phyloP scores from a whole-genome alignment of 805 yeast species.

The Lipomyces mesembrius region DNA sequence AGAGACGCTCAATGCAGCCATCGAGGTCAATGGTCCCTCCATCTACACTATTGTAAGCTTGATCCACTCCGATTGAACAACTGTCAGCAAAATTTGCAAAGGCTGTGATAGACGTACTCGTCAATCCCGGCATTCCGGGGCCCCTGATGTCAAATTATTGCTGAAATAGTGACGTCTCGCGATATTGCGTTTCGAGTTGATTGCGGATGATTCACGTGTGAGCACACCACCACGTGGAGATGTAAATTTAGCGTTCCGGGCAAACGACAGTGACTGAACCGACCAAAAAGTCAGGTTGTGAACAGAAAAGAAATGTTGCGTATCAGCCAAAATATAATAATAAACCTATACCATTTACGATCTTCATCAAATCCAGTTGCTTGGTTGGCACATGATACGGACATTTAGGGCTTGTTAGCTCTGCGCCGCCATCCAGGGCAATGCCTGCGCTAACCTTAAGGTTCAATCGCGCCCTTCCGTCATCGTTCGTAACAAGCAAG shows the following conservation, averaged over 20 bases:
- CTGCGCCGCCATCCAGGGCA: background rate
- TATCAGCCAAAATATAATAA: background rate
- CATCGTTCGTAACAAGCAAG: background rate
- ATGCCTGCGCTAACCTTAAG: background rate
- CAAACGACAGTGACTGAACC: background rate
- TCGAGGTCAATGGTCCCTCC: conserved; percentile 56
- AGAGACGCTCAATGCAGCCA: conserved; percentile 68
- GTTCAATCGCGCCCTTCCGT: background rate
- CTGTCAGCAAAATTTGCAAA: background rate
- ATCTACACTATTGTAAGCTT: conserved; percentile 1
- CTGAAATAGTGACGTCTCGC: background rate
- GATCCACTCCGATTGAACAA: background rate
- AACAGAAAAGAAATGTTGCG: background rate
- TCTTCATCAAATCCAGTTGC: background rate
- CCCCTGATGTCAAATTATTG: background rate
- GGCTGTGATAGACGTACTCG: conserved; percentile 1
- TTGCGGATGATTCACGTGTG: background rate
- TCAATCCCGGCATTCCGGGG: conserved; percentile 20
- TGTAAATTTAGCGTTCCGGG: background rate
- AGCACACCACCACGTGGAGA: background rate
- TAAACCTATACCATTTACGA: background rate
- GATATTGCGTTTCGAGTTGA: background rate
- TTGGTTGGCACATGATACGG: background rate
- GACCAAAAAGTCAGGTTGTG: background rate
- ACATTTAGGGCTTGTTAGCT: background rate